Evolutionary conservation across 768 basidiomycete genomes (phyloP).

Genomic region (Chalciporus sphaerocephalus): DNA sequence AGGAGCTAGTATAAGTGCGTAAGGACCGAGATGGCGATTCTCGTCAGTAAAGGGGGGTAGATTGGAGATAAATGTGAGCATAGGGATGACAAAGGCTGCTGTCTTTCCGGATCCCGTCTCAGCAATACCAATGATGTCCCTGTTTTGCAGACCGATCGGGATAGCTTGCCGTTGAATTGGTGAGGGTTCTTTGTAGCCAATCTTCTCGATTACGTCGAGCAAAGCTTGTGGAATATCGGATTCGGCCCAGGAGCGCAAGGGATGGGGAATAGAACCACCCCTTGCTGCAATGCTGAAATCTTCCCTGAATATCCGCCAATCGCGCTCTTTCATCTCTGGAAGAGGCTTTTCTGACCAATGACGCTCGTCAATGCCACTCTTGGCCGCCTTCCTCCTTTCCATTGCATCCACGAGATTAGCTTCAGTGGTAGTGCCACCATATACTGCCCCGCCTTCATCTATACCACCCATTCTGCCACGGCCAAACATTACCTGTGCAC

Average conservation of each 20-base stretch:
- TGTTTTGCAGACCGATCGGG: slow-evolving; percentile 94
- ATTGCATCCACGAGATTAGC: slow-evolving; percentile 71
- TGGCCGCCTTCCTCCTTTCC: slow-evolving; percentile 77
- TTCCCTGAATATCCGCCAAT: slow-evolving; percentile 99
- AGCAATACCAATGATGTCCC: slow-evolving; percentile 97
- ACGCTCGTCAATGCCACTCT: slow-evolving; percentile 82
- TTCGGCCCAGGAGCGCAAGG: slow-evolving; percentile 88
- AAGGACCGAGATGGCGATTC: slow-evolving; percentile 90
- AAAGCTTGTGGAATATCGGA: slow-evolving; percentile 76
- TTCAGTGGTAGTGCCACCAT: slow-evolving; percentile 37
- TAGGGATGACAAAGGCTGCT: slow-evolving; percentile 96
- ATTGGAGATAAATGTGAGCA: slow-evolving; percentile 89
- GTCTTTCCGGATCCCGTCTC: slow-evolving; percentile 99
- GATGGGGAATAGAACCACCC: slow-evolving; percentile 92
- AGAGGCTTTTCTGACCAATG: slow-evolving; percentile 98
- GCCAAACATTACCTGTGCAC: slow-evolving; percentile 86
- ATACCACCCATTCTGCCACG: slow-evolving; percentile 80
- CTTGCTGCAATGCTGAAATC: slow-evolving; percentile 95
- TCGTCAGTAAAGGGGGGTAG: slow-evolving; percentile 87
- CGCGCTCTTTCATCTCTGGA: slow-evolving; percentile 89
- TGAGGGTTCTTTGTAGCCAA: slow-evolving; percentile 96
- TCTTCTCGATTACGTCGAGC: slow-evolving; percentile 77
- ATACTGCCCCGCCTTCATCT: slow-evolving; percentile 61
- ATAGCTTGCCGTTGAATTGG: slow-evolving; percentile 98
- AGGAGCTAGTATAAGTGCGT: slow-evolving; percentile 87